phyloP scores from a whole-genome alignment of 371 early-diverging fungal species.

The Choanephora cucurbitarum region DNA sequence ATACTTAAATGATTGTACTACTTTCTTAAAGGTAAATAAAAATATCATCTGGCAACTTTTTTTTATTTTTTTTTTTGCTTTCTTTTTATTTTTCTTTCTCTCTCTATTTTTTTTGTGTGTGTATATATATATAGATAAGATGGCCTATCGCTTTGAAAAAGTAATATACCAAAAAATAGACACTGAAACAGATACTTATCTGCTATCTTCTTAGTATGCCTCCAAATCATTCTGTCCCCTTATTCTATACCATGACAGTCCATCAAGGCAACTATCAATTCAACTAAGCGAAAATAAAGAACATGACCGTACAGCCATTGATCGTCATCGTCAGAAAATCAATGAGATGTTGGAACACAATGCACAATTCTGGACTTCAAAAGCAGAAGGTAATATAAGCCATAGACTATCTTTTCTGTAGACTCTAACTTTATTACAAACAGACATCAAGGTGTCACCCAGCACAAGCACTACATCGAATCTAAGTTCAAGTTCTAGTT shows the following conservation, averaged over 20 bases:
- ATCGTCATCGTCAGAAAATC: slow-evolving; percentile 41
- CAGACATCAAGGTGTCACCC: slow-evolving; percentile 26
- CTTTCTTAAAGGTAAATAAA: too few relatives aligned
- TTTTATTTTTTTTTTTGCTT: background rate
- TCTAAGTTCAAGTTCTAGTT: slow-evolving; percentile 27
- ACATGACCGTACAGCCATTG: slow-evolving; percentile 31
- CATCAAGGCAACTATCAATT: slow-evolving; percentile 16
- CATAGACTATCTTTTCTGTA: too few relatives aligned
- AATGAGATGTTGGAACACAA: slow-evolving; percentile 43
- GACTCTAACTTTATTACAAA: too few relatives aligned
- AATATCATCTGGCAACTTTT: background rate
- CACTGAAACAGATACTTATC: background rate
- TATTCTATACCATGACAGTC: slow-evolving; percentile 26
- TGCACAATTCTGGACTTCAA: slow-evolving; percentile 42
- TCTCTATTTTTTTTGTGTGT: background rate
- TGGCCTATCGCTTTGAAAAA: slow-evolving; percentile 12
- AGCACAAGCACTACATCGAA: slow-evolving; percentile 31
- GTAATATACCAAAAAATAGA: slow-evolving; percentile 1
- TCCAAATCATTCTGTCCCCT: slow-evolving; percentile 22
- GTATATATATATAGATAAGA: too few relatives aligned
- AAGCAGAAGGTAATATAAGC: slow-evolving; percentile 16
- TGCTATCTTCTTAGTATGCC: background rate
- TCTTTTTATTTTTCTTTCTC: background rate
- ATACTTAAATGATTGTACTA: background rate
- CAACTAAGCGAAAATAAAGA: slow-evolving; percentile 17